Conservation (phyloP, 331 rosid species). For the Telfairia occidentalis region DNA sequence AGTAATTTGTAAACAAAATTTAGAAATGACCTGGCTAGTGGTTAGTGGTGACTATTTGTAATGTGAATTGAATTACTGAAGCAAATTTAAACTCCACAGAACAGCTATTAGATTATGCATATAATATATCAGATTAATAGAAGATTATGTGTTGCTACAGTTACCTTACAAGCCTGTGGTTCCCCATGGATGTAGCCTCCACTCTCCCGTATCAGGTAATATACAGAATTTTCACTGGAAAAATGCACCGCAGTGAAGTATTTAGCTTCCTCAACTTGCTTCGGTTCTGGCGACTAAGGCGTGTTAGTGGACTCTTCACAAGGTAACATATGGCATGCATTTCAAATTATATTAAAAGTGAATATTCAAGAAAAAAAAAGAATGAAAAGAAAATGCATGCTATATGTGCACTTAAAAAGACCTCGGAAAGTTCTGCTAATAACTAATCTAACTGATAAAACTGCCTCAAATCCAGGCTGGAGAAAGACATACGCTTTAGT, state of each 20-base stretch:
- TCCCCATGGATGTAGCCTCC: conserved; percentile 64
- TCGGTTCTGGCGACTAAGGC: conserved; percentile 80
- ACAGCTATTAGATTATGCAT: neutral
- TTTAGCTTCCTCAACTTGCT: conserved; percentile 70
- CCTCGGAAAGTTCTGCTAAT: neutral
- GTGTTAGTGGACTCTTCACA: conserved; percentile 54
- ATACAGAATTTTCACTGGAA: conserved; percentile 35
- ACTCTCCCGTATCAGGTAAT: conserved; percentile 58
- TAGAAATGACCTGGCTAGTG: neutral
- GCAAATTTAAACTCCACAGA: neutral
- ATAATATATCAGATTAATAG: neutral
- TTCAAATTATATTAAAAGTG: neutral
- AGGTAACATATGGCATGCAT: conserved; percentile 26
- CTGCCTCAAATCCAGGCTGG: conserved; percentile 40
- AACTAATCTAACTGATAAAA: neutral
- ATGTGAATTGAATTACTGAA: neutral
- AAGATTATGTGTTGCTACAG: conserved; percentile 21
- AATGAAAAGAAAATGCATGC: neutral
- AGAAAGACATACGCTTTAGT: conserved; percentile 75
- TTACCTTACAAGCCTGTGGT: conserved; percentile 45
- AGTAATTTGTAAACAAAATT: neutral
- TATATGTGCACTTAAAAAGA: neutral
- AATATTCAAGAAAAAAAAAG: neutral
- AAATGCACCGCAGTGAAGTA: conserved; percentile 10
- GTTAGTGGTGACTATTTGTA: neutral